Conservation (phyloP, 176 grass and related monocot species). For the Eragrostis nindensis region DNA sequence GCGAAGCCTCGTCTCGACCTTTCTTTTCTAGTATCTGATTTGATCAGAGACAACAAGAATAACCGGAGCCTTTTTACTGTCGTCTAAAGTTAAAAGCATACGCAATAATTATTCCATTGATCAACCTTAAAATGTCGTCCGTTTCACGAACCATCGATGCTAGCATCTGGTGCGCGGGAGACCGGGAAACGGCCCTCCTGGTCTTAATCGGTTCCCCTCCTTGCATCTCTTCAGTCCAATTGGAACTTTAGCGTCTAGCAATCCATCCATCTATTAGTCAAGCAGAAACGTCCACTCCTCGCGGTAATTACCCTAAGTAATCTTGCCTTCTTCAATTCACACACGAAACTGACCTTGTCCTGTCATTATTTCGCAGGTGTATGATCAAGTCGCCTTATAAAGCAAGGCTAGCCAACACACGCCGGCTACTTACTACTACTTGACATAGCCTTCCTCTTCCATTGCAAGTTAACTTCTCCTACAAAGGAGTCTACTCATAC, state of each 20-base stretch:
- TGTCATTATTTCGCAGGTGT: not conserved
- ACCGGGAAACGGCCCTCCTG: conserved; percentile 37
- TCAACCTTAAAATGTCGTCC: conserved; percentile 7
- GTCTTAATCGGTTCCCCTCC: not conserved
- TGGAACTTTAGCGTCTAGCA: not conserved
- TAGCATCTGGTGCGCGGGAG: conserved; percentile 35
- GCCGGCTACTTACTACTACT: not conserved
- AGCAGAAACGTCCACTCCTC: conserved; percentile 41
- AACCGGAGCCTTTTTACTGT: not conserved
- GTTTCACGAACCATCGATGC: conserved; percentile 41
- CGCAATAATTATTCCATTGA: conserved; percentile 10
- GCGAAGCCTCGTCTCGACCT: too few species aligned
- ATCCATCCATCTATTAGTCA: not conserved
- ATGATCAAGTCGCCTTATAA: conserved; percentile 35
- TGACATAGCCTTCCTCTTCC: conserved; percentile 8
- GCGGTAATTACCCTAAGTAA: conserved; percentile 6
- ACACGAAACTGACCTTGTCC: conserved; percentile 57
- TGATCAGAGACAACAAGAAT: not conserved
- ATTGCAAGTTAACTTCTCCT: not conserved
- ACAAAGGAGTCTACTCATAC: not conserved
- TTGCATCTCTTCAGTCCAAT: conserved; percentile 21
- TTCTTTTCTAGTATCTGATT: not conserved
- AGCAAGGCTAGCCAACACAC: conserved; percentile 4
- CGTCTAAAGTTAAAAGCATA: not conserved
- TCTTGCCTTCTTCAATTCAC: conserved; percentile 40